phyloP scores from a whole-genome alignment of 129 eudicot genomes.

The Solidago caesia region DNA sequence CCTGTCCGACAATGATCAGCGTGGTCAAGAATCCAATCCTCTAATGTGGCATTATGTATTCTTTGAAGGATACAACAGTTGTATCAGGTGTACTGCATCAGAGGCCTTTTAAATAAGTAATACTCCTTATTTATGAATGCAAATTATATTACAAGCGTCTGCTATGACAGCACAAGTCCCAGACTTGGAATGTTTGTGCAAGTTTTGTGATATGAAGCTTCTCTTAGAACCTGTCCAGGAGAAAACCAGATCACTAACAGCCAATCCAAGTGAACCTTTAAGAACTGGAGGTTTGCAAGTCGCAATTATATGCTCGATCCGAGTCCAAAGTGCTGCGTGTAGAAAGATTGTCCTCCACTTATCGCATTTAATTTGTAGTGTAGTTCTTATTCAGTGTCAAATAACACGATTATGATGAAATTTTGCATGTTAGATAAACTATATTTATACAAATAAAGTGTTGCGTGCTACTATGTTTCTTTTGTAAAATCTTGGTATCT shows the following conservation, averaged over 20 bases:
- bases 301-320: neutral
- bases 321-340: too few relatives aligned
- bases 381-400: too few relatives aligned
- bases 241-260: neutral
- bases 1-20: too few relatives aligned
- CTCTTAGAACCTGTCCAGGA: neutral
- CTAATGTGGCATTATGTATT: too few relatives aligned
- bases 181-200: neutral
- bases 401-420: too few relatives aligned
- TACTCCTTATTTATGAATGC: neutral
- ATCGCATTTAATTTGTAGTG: too few relatives aligned
- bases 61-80: neutral
- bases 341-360: too few relatives aligned
- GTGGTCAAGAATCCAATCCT: too few relatives aligned
- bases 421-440: too few relatives aligned
- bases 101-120: neutral
- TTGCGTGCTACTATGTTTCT: too few relatives aligned
- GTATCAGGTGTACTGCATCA: neutral
- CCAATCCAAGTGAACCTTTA: neutral
- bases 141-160: neutral
- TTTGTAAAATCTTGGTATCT: too few relatives aligned
- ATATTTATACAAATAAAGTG: too few relatives aligned
- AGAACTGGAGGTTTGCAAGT: slow-evolving; percentile 1
- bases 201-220: slow-evolving; percentile 10
- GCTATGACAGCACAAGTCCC: slow-evolving; percentile 13